Evolutionary conservation across 169 alveolate species (phyloP).

Genomic region (Theileria annulata): DNA sequence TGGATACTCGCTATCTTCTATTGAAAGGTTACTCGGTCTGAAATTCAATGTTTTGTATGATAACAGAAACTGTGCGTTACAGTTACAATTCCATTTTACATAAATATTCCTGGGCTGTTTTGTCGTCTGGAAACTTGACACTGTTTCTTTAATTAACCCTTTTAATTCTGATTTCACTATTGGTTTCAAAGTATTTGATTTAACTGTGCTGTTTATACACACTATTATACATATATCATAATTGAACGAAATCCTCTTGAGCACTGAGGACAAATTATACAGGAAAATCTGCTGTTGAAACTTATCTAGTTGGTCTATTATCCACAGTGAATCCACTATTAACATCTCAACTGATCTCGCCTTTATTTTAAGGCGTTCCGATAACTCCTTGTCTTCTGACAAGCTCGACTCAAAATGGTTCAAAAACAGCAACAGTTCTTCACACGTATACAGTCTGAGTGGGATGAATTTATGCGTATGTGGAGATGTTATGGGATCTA

Average conservation of each 20-base stretch:
- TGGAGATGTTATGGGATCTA: slow-evolving; percentile 22
- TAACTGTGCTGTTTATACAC: slow-evolving; percentile 16
- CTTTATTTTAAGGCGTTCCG: neutral
- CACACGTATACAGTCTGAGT: slow-evolving; percentile 49
- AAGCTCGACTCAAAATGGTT: slow-evolving; percentile 28
- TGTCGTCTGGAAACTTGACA: neutral
- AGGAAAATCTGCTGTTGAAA: slow-evolving; percentile 23
- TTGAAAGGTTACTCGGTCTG: neutral
- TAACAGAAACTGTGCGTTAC: slow-evolving; percentile 16
- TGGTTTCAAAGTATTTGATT: neutral
- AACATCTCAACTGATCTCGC: slow-evolving; percentile 45
- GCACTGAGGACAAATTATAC: slow-evolving; percentile 16
- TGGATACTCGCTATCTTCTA: neutral
- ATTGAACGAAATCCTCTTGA: slow-evolving; percentile 50
- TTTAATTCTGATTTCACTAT: neutral
- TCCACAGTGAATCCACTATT: slow-evolving; percentile 63
- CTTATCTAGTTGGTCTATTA: slow-evolving; percentile 25
- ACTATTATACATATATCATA: slow-evolving; percentile 47
- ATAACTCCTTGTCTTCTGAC: slow-evolving; percentile 17
- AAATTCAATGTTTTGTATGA: slow-evolving; percentile 4
- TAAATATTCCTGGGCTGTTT: slow-evolving; percentile 2
- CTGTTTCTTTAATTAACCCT: neutral
- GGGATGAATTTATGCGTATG: slow-evolving; percentile 9
- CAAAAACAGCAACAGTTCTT: slow-evolving; percentile 40
- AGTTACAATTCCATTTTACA: slow-evolving; percentile 25